Evolutionary conservation across 495 filamentous ascomycete species (phyloP), one percentile per base, ranked within the genome.

Genomic region (Viridothelium virens): DNA sequence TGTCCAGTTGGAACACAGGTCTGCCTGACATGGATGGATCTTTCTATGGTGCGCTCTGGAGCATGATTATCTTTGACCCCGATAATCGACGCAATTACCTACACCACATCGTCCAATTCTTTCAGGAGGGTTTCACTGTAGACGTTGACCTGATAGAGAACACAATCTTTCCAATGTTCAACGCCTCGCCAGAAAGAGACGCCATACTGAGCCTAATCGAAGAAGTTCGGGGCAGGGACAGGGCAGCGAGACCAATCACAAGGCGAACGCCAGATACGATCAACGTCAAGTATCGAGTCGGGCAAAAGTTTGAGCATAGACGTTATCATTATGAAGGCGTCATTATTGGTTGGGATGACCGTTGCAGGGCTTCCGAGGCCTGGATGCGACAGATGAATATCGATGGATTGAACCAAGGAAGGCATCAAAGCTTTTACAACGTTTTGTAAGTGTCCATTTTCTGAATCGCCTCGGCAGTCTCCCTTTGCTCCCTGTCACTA

Each of bases 311-410:
- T 73, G 81, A 79, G 63, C 94, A 97, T 73, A 86, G 81, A 70
- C 84, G 90, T 61, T 97, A 96, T 76, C 75, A 81, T 33, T 96
- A 94, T 73, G 78, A 82, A 33, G 92, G 87, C 31, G 80, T 96
- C 11, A 90, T 98, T 67, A 89, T 87, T 11, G 93, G 93, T 18
- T 98, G 94, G 94, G 88, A 91, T 66, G 74, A 80, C 0, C 80
- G 84, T 76, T 84, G 79, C 74, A 71, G 68, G 70, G 74, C 83
- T 76, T 83, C 85, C 77, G 85, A 84, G 67, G 69, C 78, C 41
- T 85, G 81, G 82, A 82, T 82, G 10, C 68, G 76, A 70, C 76
- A 80, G 65, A 88, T 89, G 84, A 75, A 79, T 33, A 82, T 91
- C 50, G 86, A 90, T 76, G 75, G 76, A 4, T 70, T 91, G 34